These are phyloP conservation scores for Melanogaster broomeanus DNA, from an alignment of 768 basidiomycete species.

Conservation along the genomic window DNA sequence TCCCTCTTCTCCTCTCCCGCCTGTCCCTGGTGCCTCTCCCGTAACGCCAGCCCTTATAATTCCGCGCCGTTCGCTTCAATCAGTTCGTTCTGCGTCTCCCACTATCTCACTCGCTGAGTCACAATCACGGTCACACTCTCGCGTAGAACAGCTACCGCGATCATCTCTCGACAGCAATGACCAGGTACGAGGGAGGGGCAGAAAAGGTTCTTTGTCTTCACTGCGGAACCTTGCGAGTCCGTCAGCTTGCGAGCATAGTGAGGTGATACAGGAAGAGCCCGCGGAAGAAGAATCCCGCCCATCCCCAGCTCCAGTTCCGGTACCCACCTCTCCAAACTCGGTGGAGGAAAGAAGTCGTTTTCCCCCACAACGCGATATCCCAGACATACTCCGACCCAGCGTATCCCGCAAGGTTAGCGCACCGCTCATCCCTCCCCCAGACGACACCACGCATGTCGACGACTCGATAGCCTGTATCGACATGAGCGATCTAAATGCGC, in stretches of 20 bases:
- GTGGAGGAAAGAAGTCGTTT: constrained; percentile 10
- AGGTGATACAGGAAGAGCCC: constrained; percentile 21
- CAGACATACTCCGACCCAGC: constrained; percentile 22
- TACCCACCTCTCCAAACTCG: constrained; percentile 5
- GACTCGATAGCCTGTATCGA: constrained; percentile 32
- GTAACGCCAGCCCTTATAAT: constrained; percentile 49
- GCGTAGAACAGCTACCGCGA: constrained; percentile 16
- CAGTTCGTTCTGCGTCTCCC: constrained; percentile 23
- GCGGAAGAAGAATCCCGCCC: background rate
- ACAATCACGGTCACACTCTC: constrained; percentile 15
- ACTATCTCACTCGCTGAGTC: constrained; percentile 20
- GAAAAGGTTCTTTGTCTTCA: constrained; percentile 31
- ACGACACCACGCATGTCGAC: constrained; percentile 7
- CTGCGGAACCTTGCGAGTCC: constrained; percentile 24
- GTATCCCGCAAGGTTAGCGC: constrained; percentile 12
- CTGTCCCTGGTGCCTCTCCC: constrained; percentile 63
- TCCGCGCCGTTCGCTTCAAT: constrained; percentile 38
- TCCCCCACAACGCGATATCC: constrained; percentile 14
- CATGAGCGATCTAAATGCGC: constrained; percentile 33
- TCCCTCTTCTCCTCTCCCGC: constrained; percentile 60
- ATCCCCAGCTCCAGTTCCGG: background rate
- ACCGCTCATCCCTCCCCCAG: background rate
- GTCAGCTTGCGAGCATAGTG: constrained; percentile 4
- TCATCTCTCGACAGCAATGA: constrained; percentile 14
- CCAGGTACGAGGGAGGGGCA: constrained; percentile 15